phyloP scores from a whole-genome alignment of 768 basidiomycete genomes.

The Chalciporus chontae region DNA sequence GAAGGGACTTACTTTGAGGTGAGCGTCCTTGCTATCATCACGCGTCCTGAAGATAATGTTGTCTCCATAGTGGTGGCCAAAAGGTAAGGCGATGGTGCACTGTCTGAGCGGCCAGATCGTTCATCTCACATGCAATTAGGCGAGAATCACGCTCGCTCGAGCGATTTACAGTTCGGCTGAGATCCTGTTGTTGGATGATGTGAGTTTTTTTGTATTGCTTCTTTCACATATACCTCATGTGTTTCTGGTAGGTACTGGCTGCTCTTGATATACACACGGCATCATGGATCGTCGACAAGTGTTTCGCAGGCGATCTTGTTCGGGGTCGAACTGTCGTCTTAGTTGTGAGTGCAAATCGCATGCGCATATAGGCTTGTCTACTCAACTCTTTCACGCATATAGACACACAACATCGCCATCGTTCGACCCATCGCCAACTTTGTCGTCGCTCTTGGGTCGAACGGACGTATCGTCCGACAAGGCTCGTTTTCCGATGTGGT shows the following conservation, averaged over 20 bases:
- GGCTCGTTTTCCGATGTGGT: slow-evolving; percentile 51
- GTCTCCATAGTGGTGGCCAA: background rate
- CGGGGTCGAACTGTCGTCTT: slow-evolving; percentile 49
- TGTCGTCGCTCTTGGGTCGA: slow-evolving; percentile 50
- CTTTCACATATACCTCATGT: background rate
- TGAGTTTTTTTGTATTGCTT: slow-evolving; percentile 23
- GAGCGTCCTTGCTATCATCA: background rate
- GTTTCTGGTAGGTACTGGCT: slow-evolving; percentile 37
- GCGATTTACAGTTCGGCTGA: slow-evolving; percentile 59
- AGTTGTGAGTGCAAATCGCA: slow-evolving; percentile 43
- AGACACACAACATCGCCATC: slow-evolving; percentile 35
- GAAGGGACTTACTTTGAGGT: slow-evolving; percentile 57
- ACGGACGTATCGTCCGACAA: slow-evolving; percentile 50
- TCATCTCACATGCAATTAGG: slow-evolving; percentile 21
- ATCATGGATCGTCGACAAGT: slow-evolving; percentile 47
- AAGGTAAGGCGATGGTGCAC: background rate
- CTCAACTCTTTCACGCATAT: no score
- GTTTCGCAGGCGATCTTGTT: slow-evolving; percentile 45
- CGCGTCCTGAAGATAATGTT: no score
- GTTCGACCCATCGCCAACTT: slow-evolving; percentile 25
- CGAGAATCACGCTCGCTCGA: slow-evolving; percentile 52
- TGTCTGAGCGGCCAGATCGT: no score
- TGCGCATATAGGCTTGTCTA: no score
- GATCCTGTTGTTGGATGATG: slow-evolving; percentile 69
- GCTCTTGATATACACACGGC: slow-evolving; percentile 58